Evolutionary conservation across 805 yeast genomes (phyloP), one percentile per base, ranked within the genome.

Genomic region (Pichia californica): DNA sequence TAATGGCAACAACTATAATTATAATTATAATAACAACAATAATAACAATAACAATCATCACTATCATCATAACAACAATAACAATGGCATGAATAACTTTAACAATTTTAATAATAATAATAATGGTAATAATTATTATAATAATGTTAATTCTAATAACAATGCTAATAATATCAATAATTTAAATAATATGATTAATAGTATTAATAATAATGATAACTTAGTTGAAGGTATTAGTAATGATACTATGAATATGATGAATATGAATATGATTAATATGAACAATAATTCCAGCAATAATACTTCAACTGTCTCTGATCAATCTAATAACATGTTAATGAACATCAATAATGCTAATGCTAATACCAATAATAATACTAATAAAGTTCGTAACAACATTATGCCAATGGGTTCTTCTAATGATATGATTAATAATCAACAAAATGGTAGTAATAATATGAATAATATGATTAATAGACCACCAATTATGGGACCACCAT

Each of bases 401-500:
- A 36, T 40, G 31, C 23, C 48, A 16, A 37, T 29, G 23, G 34
- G 36, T 23, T 29, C 35, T n/a, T n/a, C n/a, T 21, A 21, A 21
- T 21, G 8, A 21, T 21, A 21, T 6, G 5, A 21, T 6, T 21
- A 21, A 21, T 21, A 21, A 21, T 23, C 6, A 23, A 7, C 34
- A 35, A 29, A 40, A 35, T 18, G 20, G 31, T 26, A 21, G 26
- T 33, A 31, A 11, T 25, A 36, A 26, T 23, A 31, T 21, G 19
- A 32, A 31, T 19, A 41, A 36, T 29, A 31, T 26, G 27, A 27
- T 13, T 21, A 37, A 18, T 20, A 40, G 41, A 33, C 45, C 43
- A 5, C 50, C 44, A 31, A 38, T 50, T n/a, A 36, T 42, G 34
- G 57, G 54, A 10, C 58, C 61, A 9, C 60, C 54, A 40, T 51